A percentile compares a stretch with the other conserved stretches of the same genome.
Conservation (phyloP, 139 green algal genomes). For the Pleodorina starrii region DNA sequence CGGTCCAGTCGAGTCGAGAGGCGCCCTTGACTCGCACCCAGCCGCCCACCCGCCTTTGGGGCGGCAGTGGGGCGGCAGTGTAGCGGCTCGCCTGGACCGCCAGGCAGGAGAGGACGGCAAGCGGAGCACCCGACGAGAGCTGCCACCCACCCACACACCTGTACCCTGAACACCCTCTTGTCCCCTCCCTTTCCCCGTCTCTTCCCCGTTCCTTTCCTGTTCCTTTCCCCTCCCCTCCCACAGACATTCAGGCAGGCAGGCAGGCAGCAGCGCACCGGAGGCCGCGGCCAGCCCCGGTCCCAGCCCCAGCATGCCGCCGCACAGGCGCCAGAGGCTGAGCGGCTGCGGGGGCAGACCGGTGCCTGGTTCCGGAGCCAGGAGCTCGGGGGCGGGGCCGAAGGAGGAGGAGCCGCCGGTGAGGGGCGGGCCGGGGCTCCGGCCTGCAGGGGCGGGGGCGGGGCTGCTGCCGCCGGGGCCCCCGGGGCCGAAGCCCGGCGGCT, state of each 20-base stretch:
- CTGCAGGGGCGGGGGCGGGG: background rate
- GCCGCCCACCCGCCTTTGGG: too few species aligned
- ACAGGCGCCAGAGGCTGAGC: conserved; percentile 31
- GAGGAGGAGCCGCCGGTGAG: background rate
- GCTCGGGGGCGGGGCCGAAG: conserved; percentile 35
- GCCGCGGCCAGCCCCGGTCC: background rate
- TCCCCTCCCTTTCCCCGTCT: background rate
- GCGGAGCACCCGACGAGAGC: too few species aligned
- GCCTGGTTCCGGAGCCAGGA: conserved; percentile 1
- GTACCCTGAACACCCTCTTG: background rate
- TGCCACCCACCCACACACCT: background rate
- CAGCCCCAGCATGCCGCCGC: background rate
- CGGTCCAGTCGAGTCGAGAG: too few species aligned
- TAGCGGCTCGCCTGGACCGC: too few species aligned
- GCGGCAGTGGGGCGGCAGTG: too few species aligned
- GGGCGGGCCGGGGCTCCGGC: background rate
- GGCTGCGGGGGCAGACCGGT: background rate
- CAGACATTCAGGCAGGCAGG: background rate
- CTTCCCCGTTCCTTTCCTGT: background rate
- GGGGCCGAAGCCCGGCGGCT: too few species aligned
- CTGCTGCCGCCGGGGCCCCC: background rate
- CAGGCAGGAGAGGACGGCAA: too few species aligned
- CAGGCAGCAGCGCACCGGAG: background rate
- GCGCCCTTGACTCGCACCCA: too few species aligned
- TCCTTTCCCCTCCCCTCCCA: background rate